phyloP scores from a whole-genome alignment of 2,329 filamentous ascomycete species.

The Sporothrix protearum region DNA sequence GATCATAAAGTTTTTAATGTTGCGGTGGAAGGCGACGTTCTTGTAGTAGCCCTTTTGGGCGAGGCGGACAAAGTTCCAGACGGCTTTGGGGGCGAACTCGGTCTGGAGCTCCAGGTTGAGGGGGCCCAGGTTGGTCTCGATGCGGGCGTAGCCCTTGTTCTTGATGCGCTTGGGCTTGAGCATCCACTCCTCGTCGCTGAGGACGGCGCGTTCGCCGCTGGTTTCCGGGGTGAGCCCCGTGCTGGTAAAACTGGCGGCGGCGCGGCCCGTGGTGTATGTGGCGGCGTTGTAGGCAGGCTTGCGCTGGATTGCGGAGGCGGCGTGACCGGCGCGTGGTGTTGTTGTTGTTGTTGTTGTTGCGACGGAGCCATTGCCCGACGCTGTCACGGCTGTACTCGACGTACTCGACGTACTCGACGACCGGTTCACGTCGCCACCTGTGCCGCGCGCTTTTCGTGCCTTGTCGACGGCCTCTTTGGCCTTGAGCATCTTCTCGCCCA shows the following conservation, averaged over 20 bases:
- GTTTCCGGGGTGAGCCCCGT: slow-evolving; percentile 92
- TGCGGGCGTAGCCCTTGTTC: slow-evolving; percentile 83
- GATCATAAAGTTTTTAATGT: slow-evolving; percentile 96
- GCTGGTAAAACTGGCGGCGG: slow-evolving; percentile 91
- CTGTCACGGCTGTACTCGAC: slow-evolving; percentile 21
- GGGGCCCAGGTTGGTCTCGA: slow-evolving; percentile 80
- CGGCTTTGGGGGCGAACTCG: slow-evolving; percentile 85
- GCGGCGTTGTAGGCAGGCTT: slow-evolving; percentile 76
- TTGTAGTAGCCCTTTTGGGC: slow-evolving; percentile 89
- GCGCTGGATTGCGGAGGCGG: neutral
- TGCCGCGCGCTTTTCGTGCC: slow-evolving; percentile 71
- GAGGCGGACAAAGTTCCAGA: slow-evolving; percentile 93
- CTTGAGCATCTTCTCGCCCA: slow-evolving; percentile 76
- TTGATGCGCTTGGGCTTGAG: slow-evolving; percentile 85
- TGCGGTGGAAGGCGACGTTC: slow-evolving; percentile 80
- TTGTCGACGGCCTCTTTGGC: slow-evolving; percentile 93
- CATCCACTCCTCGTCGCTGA: slow-evolving; percentile 96
- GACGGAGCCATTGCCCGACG: slow-evolving; percentile 43
- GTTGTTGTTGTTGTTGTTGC: slow-evolving; percentile 39
- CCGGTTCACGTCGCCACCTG: slow-evolving; percentile 57
- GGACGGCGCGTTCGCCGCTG: slow-evolving; percentile 75
- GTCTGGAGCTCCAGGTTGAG: slow-evolving; percentile 86
- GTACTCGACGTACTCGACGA: slow-evolving; percentile 40
- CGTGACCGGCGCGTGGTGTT: slow-evolving; percentile 35
- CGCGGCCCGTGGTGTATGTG: slow-evolving; percentile 81